These are phyloP conservation scores for Silene latifolia DNA, from an alignment of 148 eudicot species.

Conservation along the genomic window DNA sequence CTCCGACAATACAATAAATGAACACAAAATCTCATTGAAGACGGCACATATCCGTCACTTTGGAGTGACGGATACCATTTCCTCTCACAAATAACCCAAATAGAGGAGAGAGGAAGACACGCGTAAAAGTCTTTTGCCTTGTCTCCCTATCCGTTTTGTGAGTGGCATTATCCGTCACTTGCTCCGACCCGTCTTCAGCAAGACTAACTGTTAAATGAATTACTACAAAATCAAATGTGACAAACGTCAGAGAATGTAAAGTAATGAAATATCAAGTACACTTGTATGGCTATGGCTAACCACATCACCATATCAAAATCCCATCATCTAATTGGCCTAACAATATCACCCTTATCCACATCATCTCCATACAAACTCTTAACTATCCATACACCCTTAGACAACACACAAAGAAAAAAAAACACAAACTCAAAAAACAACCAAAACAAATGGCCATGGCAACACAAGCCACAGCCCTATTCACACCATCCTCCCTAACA, in stretches of 20 bases:
- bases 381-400: background rate
- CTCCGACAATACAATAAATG: too few species aligned
- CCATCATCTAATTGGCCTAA: constrained; percentile 56
- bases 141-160: too few species aligned
- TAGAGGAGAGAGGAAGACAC: too few species aligned
- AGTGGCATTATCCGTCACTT: too few species aligned
- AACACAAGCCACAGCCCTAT: constrained; percentile 72
- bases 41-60: too few species aligned
- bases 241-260: background rate
- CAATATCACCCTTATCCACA: constrained; percentile 56
- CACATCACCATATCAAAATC: constrained; percentile 41
- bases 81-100: too few species aligned
- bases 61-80: too few species aligned
- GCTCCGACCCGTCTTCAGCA: too few species aligned
- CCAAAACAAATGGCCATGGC: constrained; percentile 63
- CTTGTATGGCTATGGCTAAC: constrained; percentile 13
- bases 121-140: too few species aligned
- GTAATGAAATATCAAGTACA: background rate
- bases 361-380: constrained; percentile 9
- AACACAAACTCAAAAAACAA: constrained; percentile 8
- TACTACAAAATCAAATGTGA: too few species aligned
- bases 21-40: too few species aligned
- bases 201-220: too few species aligned
- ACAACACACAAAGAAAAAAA: constrained; percentile 19
- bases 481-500: constrained; percentile 51